Percentiles rank a stretch among this genome's conserved stretches.
These are phyloP conservation scores for Avicennia marina DNA, from an alignment of 257 asterid species.

Conservation along the genomic window DNA sequence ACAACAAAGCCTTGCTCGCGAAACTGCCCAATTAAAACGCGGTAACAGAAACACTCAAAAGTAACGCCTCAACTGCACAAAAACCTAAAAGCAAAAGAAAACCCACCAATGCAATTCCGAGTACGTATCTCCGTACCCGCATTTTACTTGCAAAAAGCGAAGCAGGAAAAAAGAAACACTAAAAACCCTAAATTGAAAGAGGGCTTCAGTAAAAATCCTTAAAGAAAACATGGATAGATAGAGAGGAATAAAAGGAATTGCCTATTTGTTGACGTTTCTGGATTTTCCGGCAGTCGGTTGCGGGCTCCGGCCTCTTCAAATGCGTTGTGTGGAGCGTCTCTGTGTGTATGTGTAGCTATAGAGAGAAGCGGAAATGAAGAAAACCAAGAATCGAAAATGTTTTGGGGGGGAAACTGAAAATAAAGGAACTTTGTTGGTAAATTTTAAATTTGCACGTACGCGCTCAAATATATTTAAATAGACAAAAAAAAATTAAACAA, in stretches of 20 bases:
- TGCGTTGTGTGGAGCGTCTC: not conserved
- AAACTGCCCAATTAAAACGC: conserved; percentile 11
- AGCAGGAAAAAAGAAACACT: conserved; percentile 27
- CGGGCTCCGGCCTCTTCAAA: conserved; percentile 14
- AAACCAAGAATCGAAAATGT: conserved; percentile 12
- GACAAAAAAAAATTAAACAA: too few species aligned
- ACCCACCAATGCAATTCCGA: conserved; percentile 9
- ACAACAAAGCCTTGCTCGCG: conserved; percentile 3
- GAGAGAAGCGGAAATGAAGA: conserved; percentile 3
- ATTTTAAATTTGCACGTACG: not conserved
- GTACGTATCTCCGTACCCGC: conserved; percentile 1
- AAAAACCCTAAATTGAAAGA: conserved; percentile 22
- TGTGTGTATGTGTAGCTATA: not conserved
- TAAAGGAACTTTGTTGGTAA: not conserved
- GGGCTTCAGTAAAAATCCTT: not conserved
- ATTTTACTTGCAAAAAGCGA: conserved; percentile 21
- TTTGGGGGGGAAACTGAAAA: conserved; percentile 25
- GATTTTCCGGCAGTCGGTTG: conserved; percentile 3
- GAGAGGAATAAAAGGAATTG: conserved; percentile 3
- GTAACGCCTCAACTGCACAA: conserved; percentile 1
- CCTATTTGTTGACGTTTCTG: conserved; percentile 25
- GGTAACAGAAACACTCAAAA: not conserved
- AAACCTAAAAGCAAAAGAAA: conserved; percentile 5
- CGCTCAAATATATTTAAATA: too few species aligned
- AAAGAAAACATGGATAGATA: not conserved